Evolutionary conservation across 192 early-diverging fungal genomes (phyloP), one percentile per base, ranked within the genome.

Genomic region (Coemansia sp.): DNA sequence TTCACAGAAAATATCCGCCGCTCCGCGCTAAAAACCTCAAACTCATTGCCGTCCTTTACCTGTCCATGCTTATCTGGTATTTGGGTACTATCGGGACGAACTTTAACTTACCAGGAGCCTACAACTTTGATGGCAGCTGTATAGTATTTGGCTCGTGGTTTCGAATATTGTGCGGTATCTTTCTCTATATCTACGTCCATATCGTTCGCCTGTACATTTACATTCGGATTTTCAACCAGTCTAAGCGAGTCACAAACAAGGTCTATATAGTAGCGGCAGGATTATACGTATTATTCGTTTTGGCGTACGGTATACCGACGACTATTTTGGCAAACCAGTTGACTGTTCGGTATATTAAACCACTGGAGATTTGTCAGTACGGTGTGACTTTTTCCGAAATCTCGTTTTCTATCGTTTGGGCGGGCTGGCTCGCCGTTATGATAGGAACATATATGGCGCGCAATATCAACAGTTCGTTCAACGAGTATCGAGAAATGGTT

Each of bases 401-500:
- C 11, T 66, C 80, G 39, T 82, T 82, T 68, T 50, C 69, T 4
- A 55, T 82, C 3, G 69, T 77, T 21, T 82, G 80, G 80, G 26
- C 33, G 4, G 80, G 75, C 16, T 82, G 80, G 75, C 23, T 50
- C 0, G 50, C 42, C 1, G 30, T 72, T 1, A 2, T 77, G 0
- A 10, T 75, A 14, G 10, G 59, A 3, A 61, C 80, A 0, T 68
- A 69, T 5, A 10, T 77, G 17, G 75, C 75, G 6, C 80, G 80
- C 28, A 65, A 82, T 13, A 82, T 82, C 40, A 82, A 82, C 42
- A 69, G 75, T 2, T 82, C 80, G n/a, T 82, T 82, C 47, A 74
- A 77, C 5, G 80, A 82, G 52, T 77, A 77, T 32, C 62, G 39
- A n/a, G 80, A 82, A 46, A 82, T 82, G 80, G 44, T 82, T 10